Percentiles rank a stretch among this genome's conserved stretches.
These are phyloP conservation scores for Penicillium digitatum DNA, from an alignment of 2,329 filamentous ascomycete species.

Conservation along the genomic window DNA sequence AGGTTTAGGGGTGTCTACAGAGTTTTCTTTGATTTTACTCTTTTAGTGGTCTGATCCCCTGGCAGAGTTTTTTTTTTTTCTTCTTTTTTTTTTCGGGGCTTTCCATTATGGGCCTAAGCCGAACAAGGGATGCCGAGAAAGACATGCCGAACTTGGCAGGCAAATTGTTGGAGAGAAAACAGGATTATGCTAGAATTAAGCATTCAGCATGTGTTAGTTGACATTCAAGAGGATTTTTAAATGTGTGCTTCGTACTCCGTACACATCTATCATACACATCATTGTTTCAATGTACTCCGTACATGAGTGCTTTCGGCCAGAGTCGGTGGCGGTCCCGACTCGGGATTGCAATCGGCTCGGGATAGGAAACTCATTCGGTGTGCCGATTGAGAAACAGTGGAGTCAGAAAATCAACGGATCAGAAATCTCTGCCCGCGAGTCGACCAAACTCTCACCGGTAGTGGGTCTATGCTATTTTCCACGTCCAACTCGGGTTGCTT, in stretches of 20 bases:
- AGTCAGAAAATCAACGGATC: conserved; percentile 13
- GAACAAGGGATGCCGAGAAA: conserved; percentile 8
- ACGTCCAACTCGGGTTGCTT: not conserved
- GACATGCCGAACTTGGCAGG: not conserved
- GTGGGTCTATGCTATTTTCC: conserved; percentile 11
- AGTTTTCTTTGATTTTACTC: not conserved
- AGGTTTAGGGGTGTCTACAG: not conserved
- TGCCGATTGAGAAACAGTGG: conserved; percentile 24
- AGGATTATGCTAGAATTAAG: not conserved
- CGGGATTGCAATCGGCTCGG: conserved; percentile 12
- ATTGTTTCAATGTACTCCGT: not conserved
- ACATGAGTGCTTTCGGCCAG: not conserved
- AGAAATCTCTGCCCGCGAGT: conserved; percentile 19
- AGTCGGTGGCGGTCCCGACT: conserved; percentile 13
- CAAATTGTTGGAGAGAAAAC: not conserved
- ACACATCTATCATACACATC: not conserved
- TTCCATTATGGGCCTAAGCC: conserved; percentile 6
- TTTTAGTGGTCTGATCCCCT: conserved; percentile 5
- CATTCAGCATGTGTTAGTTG: not conserved
- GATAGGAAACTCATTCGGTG: conserved; percentile 18
- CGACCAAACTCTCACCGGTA: conserved; percentile 19
- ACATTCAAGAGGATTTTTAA: no score
- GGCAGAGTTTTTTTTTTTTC: conserved; percentile 8
- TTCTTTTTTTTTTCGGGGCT: conserved; percentile 12
- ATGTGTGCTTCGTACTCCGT: not conserved